Base-by-base conservation (phyloP, 169 alveolate species). In the Plasmodium sp. region DNA sequence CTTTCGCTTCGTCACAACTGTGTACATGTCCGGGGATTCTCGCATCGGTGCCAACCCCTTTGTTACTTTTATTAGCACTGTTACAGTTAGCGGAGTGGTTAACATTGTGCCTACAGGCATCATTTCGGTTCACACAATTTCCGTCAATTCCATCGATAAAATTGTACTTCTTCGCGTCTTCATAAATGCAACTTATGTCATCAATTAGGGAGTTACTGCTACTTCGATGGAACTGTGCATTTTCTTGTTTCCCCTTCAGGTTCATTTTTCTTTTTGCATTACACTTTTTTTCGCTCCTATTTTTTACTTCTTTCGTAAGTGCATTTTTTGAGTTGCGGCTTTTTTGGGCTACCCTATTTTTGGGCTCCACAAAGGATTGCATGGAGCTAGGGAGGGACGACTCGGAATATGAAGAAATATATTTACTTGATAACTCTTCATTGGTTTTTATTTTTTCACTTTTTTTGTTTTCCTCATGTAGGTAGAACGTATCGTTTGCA, bases 391-490 rank as follows among this genome's bases (percentile, higher is more conserved):
- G 39, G 3, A 22, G 22, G 39, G 90, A 56, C 43, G 90, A 18
- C 7, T 51, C 31, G 54, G 83, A 84, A 84, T 72, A 48, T 7
- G 93, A 71, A 10, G 93, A 84, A 72, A 71, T 72, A 43, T 41
- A 84, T 84, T 72, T 84, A 56, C 83, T 71, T 41, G 93, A 84
- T 84, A 41, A 84, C 1, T 73, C 84, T 22, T 84, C 93, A n/a
- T 72, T 73, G 22, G 4, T 31, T 84, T 84, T 48, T 10, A 18
- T 27, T 71, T 84, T 67, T 43, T 84, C 84, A 41, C 72, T 67
- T 45, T 72, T 72, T 58, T 43, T 56, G 22, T 83, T 75, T 34
- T 83, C 81, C 45, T 83, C 58, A 12, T 43, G 27, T 22, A 48
- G 10, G 31, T 7, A 16, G 16, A 14, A 27, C 18, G 77, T 84